Conservation (phyloP, 164 flowering plant species). For the Amborella trichopoda region DNA sequence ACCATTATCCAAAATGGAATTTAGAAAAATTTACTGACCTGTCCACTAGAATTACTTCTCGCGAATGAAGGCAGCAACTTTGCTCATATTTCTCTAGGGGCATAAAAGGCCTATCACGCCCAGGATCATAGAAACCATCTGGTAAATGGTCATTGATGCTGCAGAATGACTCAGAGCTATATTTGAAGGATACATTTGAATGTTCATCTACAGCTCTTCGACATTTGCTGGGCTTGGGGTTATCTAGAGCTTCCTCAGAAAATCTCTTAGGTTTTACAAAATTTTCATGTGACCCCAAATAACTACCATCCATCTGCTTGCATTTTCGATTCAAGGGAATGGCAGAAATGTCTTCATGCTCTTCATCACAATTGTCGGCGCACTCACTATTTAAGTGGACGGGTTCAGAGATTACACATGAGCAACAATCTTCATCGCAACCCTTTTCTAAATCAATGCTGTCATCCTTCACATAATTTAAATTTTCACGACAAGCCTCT, state of each 20-base stretch:
- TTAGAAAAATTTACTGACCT: too few relatives aligned
- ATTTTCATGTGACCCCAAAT: not conserved
- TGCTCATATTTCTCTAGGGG: conserved; percentile 52
- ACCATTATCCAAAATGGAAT: too few relatives aligned
- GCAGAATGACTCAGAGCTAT: conserved; percentile 58
- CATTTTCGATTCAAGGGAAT: conserved; percentile 9
- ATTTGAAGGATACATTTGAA: conserved; percentile 41
- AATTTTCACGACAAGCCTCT: conserved; percentile 16
- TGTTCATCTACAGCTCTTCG: conserved; percentile 29
- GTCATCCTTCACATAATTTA: conserved; percentile 16
- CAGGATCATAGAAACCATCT: conserved; percentile 98
- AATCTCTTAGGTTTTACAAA: conserved; percentile 54
- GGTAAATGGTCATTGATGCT: conserved; percentile 53
- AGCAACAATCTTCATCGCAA: conserved; percentile 15
- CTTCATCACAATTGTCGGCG: conserved; percentile 12
- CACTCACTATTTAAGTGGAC: conserved; percentile 10
- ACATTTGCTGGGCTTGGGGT: conserved; percentile 79
- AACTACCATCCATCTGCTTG: conserved; percentile 16
- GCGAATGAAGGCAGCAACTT: conserved; percentile 42
- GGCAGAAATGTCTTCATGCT: conserved; percentile 12
- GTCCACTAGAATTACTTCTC: conserved; percentile 90
- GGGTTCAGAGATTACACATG: conserved; percentile 16
- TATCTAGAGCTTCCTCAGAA: conserved; percentile 55
- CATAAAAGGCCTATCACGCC: conserved; percentile 87
- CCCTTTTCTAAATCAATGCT: conserved; percentile 9